Evolutionary conservation across 768 basidiomycete species (phyloP).

Genomic region (Russula lepida): DNA sequence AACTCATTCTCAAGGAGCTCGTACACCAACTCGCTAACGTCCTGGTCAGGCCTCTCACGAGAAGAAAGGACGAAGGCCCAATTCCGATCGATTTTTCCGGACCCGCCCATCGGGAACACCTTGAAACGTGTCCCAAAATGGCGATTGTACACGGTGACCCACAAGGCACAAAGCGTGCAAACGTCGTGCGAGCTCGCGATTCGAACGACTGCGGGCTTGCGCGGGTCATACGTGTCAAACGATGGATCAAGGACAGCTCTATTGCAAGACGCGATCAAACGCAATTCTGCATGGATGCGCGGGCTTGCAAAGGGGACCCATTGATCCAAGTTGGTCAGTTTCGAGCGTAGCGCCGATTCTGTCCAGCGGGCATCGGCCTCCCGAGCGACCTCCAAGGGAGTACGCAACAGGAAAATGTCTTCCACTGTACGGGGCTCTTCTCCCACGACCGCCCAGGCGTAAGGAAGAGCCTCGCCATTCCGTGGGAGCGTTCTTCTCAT

Average conservation of each 20-base stretch:
- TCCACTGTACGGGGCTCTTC: constrained; percentile 8
- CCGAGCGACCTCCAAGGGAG: constrained; percentile 10
- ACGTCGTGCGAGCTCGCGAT: constrained; percentile 18
- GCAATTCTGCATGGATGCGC: constrained; percentile 15
- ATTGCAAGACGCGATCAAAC: constrained; percentile 15
- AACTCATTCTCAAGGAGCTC: constrained; percentile 14
- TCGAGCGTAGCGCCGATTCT: constrained; percentile 6
- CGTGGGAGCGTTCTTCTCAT: constrained; percentile 5
- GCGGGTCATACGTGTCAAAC: constrained; percentile 15
- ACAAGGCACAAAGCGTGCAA: constrained; percentile 14
- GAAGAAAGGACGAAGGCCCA: constrained; percentile 12
- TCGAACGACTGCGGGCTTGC: constrained; percentile 9
- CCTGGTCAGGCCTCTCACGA: constrained; percentile 15
- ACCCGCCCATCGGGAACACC: constrained; percentile 13
- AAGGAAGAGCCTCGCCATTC: not conserved
- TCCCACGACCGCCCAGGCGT: constrained; percentile 11
- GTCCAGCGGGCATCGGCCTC: constrained; percentile 16
- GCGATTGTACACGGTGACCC: constrained; percentile 17
- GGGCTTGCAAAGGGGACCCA: constrained; percentile 11
- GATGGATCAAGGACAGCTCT: constrained; percentile 8
- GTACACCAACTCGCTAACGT: constrained; percentile 14
- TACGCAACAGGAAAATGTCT: constrained; percentile 14
- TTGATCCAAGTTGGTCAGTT: not conserved
- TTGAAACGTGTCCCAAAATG: constrained; percentile 15
- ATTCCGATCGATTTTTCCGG: constrained; percentile 14